Conservation (phyloP, 257 asterid species). For the Fraxinus quadrangulata region DNA sequence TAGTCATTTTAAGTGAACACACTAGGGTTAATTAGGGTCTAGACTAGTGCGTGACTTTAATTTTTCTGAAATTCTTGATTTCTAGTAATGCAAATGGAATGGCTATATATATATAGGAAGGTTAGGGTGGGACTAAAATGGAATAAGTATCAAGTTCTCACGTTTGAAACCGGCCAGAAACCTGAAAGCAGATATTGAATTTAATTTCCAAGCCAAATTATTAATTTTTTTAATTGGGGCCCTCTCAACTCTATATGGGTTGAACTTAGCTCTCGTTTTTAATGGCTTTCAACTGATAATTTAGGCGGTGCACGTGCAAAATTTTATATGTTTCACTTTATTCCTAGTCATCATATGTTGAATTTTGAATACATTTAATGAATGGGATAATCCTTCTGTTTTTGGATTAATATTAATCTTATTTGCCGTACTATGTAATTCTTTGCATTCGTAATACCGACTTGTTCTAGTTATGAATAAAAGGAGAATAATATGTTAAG, state of each 20-base stretch:
- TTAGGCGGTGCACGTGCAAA: slow-evolving; percentile 11
- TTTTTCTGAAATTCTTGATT: neutral
- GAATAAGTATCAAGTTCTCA: neutral
- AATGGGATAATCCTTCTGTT: neutral
- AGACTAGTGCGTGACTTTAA: too few relatives aligned
- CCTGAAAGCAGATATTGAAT: neutral
- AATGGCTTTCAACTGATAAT: slow-evolving; percentile 17
- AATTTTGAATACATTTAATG: neutral
- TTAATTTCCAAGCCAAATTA: neutral
- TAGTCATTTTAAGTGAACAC: slow-evolving; percentile 22
- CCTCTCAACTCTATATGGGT: slow-evolving; percentile 11
- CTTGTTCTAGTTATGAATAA: neutral
- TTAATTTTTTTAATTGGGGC: neutral
- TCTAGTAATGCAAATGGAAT: slow-evolving; percentile 20
- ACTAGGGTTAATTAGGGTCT: neutral
- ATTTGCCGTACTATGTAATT: neutral
- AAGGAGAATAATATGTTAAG: neutral
- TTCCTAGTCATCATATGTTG: too few relatives aligned
- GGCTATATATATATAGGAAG: slow-evolving; percentile 36
- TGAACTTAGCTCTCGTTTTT: slow-evolving; percentile 12
- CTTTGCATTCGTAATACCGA: neutral
- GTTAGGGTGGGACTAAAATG: slow-evolving; percentile 16
- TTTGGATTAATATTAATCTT: neutral
- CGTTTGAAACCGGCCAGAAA: neutral
- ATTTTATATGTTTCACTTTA: neutral